Base-by-base conservation (phyloP, 257 asterid genomes). In the Solanum clarkiae region DNA sequence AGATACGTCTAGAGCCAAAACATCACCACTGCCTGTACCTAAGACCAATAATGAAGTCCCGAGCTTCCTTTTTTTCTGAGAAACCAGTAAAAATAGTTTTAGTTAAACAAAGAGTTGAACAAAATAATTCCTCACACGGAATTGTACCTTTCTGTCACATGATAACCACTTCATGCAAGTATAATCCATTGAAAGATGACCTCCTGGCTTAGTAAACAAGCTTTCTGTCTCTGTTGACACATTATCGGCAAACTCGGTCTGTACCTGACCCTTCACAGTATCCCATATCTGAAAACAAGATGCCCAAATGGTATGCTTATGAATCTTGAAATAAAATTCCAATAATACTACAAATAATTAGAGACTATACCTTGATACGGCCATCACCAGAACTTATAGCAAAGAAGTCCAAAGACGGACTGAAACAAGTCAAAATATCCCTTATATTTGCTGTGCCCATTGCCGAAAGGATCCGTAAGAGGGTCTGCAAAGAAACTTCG, bases 21-120 rank as follows among this genome's bases (percentile, higher is more conserved):
- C 94, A 91, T 96, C 99, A 3, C 99, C 98, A 47, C 97, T 92
- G 10, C 99, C 98, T 1, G 98, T 96, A 86, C 99, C 99, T 88
- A 96, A 87, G 86, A 96, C 87, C 91, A 96, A 85, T 18, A 95
- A 66, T 57, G 98, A 94, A 84, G 92, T 87, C 84, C 93, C 94
- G 80, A 95, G 95, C 93, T 96, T 95, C 92, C 98, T 91, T 85
- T 95, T 96, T 85, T 92, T 96, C 98, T 96, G 87, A 71, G 15
- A 40, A 40, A 72, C 56, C 29, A 69, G 66, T 81, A 80, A 84
- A n/a, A 85, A 40, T 22, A 53, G 60, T 8, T 36, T 8, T 29
- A 29, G 72, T 70, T 75, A 71, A 20, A 36, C 0, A 69, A 80
- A 80, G 54, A 62, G 4, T 11, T 17, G 18, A 17, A 6, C n/a